These are phyloP conservation scores for Phytophthora europaea DNA, from an alignment of 352 stramenopile genomes.

Conservation along the genomic window DNA sequence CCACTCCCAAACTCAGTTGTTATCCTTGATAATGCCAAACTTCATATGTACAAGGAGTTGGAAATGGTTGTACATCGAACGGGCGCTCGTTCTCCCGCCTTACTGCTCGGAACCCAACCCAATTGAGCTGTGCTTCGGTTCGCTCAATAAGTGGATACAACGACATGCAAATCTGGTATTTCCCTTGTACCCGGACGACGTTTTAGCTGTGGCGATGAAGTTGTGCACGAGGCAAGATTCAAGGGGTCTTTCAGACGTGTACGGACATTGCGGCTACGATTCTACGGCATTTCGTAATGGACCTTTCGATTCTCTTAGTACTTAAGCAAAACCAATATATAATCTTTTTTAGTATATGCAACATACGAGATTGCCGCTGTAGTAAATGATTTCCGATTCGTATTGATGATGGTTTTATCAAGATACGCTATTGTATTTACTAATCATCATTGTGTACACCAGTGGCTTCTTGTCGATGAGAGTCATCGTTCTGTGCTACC, in stretches of 20 bases:
- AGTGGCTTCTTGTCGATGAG: no score
- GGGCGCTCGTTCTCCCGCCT: slow-evolving; percentile 21
- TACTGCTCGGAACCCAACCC: slow-evolving; percentile 40
- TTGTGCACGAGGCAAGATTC: neutral
- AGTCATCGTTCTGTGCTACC: no score
- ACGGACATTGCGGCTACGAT: neutral
- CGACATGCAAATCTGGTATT: neutral
- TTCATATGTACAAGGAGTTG: slow-evolving; percentile 39
- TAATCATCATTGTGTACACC: no score
- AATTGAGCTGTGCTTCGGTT: slow-evolving; percentile 27
- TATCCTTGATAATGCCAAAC: slow-evolving; percentile 30
- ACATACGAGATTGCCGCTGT: no score
- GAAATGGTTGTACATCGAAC: slow-evolving; percentile 17
- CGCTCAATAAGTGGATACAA: neutral
- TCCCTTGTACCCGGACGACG: neutral
- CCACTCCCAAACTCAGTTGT: slow-evolving; percentile 33
- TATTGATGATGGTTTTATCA: no score
- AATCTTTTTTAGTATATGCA: no score
- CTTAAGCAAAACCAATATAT: no score
- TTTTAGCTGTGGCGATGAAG: neutral
- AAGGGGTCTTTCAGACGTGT: neutral
- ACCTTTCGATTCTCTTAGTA: no score
- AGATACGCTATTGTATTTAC: no score
- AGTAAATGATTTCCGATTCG: no score
- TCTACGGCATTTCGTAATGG: no score